Evolutionary conservation across 352 stramenopile genomes (phyloP).

Genomic region (Globisporangium spinosum): DNA sequence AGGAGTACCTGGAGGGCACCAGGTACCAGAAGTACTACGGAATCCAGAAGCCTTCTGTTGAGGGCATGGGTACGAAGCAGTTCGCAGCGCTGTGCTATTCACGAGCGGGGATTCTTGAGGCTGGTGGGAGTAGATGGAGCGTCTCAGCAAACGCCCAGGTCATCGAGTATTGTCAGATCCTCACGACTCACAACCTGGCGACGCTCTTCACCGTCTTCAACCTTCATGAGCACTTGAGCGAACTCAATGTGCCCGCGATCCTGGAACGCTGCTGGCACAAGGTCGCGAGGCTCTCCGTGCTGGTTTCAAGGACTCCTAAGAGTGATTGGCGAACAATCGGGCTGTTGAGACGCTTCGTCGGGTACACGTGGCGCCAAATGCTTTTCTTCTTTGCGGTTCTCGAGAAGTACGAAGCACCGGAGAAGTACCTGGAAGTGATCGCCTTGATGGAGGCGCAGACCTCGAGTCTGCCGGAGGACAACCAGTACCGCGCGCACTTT

Average conservation of each 20-base stretch:
- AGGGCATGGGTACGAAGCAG: background rate
- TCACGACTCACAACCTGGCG: constrained; percentile 25
- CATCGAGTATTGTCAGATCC: constrained; percentile 25
- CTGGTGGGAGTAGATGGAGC: background rate
- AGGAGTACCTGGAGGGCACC: constrained; percentile 10
- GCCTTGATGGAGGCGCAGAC: background rate
- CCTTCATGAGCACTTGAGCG: constrained; percentile 2
- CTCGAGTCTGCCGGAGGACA: background rate
- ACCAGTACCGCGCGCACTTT: constrained; percentile 10
- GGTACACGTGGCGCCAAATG: constrained; percentile 20
- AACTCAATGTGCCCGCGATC: constrained; percentile 16
- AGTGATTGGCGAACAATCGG: background rate
- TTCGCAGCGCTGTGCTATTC: constrained; percentile 2
- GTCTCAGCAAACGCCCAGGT: constrained; percentile 13
- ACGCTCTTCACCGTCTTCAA: constrained; percentile 16
- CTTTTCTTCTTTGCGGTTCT: constrained; percentile 24
- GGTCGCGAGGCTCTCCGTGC: constrained; percentile 2
- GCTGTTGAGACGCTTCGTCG: constrained; percentile 13
- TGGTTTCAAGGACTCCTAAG: background rate
- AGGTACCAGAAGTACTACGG: constrained; percentile 23
- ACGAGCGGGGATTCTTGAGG: background rate
- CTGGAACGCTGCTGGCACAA: constrained; percentile 1
- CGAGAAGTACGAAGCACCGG: constrained; percentile 15
- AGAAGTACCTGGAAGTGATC: background rate
- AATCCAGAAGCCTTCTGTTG: background rate